Base-by-base conservation (phyloP, 257 asterid genomes). In the Capsicum chinense region DNA sequence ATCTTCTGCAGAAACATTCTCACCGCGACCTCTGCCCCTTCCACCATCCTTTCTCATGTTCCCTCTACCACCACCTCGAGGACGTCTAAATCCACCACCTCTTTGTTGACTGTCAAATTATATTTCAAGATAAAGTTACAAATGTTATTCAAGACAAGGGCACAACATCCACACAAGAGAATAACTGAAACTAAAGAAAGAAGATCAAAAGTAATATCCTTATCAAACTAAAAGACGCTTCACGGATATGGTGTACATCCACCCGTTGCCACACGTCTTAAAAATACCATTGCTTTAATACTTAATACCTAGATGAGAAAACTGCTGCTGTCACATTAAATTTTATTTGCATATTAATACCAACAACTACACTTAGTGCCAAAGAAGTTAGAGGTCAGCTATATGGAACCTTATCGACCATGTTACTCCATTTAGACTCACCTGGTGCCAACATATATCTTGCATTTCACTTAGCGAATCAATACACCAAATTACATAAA, bases 1-100 rank as follows among this genome's bases (percentile, higher is more conserved):
- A 87, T 88, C 95, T 70, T 93, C 94, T n/a, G 94, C 93, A 66
- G 97, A 92, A 85, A 92, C 56, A 54, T 90, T 91, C 86, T 89
- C 93, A 84, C 79, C 88, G 13, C 85, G 93, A 57, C 88, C 91
- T 86, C 93, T 87, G 76, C 93, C 93, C 73, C 87, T 79, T 80
- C 93, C 92, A 82, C 88, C 92, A 44, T 88, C 89, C 50, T 89
- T 85, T 44, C 88, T 89, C 84, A 68, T 82, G 64, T 69, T 48
- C 19, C 85, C 85, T 67, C 85, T 33, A 33, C 73, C 86, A 78
- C 91, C 86, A 50, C 92, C 93, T 4, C 85, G 90, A 59, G 88
- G 81, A 79, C 85, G 88, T 80, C 93, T 89, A 84, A 85, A 85
- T 33, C 91, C 88, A 83, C 93, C 91, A 79, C 93, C 88, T 86